Evolutionary conservation across 306 rosid genomes (phyloP).

Genomic region (Phaseolus lunatus): DNA sequence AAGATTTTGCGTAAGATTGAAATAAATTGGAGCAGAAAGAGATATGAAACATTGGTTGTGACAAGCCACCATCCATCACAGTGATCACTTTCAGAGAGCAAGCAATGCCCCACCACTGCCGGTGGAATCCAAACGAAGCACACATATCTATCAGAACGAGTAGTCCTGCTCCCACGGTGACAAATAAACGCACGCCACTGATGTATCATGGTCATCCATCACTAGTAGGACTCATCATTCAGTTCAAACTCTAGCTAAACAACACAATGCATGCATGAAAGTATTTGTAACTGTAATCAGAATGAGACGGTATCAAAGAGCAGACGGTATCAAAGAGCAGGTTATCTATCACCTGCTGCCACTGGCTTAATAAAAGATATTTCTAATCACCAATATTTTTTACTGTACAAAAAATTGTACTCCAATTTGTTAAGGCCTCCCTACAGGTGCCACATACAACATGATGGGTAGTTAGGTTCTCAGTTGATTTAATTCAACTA

Average conservation of each 20-base stretch:
- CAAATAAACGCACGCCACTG: constrained; percentile 46
- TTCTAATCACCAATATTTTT: constrained; percentile 49
- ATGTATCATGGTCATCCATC: constrained; percentile 53
- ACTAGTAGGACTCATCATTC: constrained; percentile 46
- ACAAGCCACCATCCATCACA: constrained; percentile 27
- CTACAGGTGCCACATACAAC: constrained; percentile 52
- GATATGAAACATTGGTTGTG: constrained; percentile 28
- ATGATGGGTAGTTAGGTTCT: constrained; percentile 51
- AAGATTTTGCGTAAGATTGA: constrained; percentile 7
- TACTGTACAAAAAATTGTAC: constrained; percentile 68
- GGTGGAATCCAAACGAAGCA: constrained; percentile 43
- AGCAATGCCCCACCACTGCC: constrained; percentile 46
- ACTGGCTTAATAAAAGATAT: constrained; percentile 32
- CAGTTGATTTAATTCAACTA: constrained; percentile 51
- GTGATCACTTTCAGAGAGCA: constrained; percentile 26
- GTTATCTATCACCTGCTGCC: constrained; percentile 28
- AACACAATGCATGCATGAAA: constrained; percentile 43
- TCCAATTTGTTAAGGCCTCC: constrained; percentile 49
- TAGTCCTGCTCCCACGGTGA: constrained; percentile 43
- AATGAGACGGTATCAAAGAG: constrained; percentile 26
- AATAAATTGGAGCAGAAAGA: background rate
- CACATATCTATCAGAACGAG: constrained; percentile 47
- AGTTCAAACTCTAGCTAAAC: constrained; percentile 48
- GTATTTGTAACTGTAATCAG: constrained; percentile 28
- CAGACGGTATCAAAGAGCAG: constrained; percentile 8